phyloP scores from a whole-genome alignment of 129 eudicot genomes.

The Heracleum sosnowskyi region DNA sequence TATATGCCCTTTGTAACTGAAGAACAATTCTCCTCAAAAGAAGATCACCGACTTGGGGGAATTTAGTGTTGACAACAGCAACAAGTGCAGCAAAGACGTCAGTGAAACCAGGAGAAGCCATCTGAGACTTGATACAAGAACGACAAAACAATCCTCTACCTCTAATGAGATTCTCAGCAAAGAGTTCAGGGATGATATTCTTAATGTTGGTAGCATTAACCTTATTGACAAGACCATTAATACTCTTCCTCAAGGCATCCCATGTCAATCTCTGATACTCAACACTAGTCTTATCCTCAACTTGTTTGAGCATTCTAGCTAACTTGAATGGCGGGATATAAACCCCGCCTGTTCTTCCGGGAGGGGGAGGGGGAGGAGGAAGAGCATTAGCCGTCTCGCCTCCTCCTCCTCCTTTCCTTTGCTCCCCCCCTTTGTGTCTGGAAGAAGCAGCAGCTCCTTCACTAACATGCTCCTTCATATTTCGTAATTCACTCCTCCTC shows the following conservation, averaged over 20 bases:
- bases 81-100: conserved; percentile 92
- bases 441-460: no score
- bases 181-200: conserved; percentile 73
- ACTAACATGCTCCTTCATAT: background rate
- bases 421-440: no score
- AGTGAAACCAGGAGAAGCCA: conserved; percentile 95
- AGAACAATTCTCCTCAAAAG: conserved; percentile 67
- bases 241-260: conserved; percentile 91
- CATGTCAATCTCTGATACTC: conserved; percentile 93
- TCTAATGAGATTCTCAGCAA: conserved; percentile 77
- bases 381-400: conserved; percentile 1
- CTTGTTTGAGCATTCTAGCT: conserved; percentile 80
- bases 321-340: conserved; percentile 84
- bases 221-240: conserved; percentile 90
- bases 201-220: conserved; percentile 77
- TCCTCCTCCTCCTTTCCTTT: conserved; percentile 18
- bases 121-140: conserved; percentile 93
- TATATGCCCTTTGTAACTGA: conserved; percentile 81
- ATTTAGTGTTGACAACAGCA: conserved; percentile 86
- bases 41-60: conserved; percentile 90
- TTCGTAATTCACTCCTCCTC: background rate
- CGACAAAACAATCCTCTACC: conserved; percentile 90
- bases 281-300: conserved; percentile 68
- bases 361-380: background rate
- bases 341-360: conserved; percentile 84